phyloP scores from a whole-genome alignment of 1,139 yeast species.

The Pichia norvegensis region DNA sequence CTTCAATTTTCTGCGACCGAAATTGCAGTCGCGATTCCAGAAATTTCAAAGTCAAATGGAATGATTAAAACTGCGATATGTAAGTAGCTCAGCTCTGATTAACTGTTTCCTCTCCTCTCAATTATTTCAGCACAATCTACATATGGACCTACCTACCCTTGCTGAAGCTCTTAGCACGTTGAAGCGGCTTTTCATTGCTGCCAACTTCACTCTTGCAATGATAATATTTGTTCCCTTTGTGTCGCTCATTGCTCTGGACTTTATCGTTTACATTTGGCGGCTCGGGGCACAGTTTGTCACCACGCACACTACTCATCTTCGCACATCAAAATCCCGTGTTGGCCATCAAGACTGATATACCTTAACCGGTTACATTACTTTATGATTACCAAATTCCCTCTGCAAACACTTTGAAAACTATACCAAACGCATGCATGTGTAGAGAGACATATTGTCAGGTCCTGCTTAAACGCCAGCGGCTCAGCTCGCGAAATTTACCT shows the following conservation, averaged over 20 bases:
- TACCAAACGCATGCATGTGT: neutral
- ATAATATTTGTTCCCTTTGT: constrained; percentile 20
- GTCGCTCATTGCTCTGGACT: constrained; percentile 17
- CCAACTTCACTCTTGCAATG: constrained; percentile 16
- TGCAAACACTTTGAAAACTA: neutral
- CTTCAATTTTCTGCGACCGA: no score
- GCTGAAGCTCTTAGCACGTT: neutral
- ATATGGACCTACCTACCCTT: neutral
- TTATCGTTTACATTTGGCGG: constrained; percentile 21
- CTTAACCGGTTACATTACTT: neutral
- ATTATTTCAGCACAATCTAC: no score
- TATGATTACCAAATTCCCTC: neutral
- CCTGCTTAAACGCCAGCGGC: no score
- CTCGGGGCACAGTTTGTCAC: constrained; percentile 2
- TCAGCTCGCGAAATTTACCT: no score
- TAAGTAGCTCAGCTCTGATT: no score
- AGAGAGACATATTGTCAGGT: no score
- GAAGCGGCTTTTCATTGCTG: constrained; percentile 15
- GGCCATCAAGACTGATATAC: neutral
- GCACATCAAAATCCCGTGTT: neutral
- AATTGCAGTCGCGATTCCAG: no score
- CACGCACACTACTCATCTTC: neutral
- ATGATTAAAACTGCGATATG: no score
- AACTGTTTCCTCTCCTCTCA: no score
- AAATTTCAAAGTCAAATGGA: no score